A percentile compares a stretch with the other conserved stretches of the same genome.
These are phyloP conservation scores for Plasmodiophora brassicae DNA, from an alignment of 208 protist genomes.

Conservation along the genomic window DNA sequence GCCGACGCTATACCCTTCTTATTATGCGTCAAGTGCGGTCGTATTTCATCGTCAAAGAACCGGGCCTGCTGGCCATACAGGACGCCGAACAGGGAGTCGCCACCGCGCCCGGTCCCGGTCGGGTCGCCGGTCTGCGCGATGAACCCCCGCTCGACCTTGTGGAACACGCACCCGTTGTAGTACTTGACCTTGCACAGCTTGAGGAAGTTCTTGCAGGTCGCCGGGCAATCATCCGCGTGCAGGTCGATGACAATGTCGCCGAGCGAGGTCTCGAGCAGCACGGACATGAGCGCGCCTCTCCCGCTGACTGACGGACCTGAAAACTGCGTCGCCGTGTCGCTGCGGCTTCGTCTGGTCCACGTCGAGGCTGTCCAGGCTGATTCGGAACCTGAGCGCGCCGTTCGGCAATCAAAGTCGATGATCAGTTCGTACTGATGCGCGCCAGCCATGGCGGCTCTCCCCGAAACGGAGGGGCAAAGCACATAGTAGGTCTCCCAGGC, in stretches of 20 bases:
- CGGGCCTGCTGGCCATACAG: slow-evolving; percentile 60
- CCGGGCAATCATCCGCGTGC: slow-evolving; percentile 68
- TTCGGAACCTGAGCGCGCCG: too few relatives aligned
- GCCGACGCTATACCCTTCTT: neutral
- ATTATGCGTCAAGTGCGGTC: neutral
- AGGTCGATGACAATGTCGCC: slow-evolving; percentile 81
- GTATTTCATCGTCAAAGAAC: slow-evolving; percentile 20
- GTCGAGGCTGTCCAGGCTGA: too few relatives aligned
- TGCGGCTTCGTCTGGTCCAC: too few relatives aligned
- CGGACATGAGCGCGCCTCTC: slow-evolving; percentile 61
- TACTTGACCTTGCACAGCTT: slow-evolving; percentile 90
- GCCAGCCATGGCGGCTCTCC: too few relatives aligned
- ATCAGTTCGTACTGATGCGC: too few relatives aligned
- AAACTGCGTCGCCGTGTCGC: too few relatives aligned
- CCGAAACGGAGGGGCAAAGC: too few relatives aligned
- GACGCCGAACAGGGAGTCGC: slow-evolving; percentile 62
- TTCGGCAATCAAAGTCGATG: too few relatives aligned
- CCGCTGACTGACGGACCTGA: too few relatives aligned
- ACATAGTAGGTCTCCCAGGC: too few relatives aligned
- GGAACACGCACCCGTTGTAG: slow-evolving; percentile 78
- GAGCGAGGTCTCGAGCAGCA: slow-evolving; percentile 76
- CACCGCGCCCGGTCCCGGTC: slow-evolving; percentile 64
- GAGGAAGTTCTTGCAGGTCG: slow-evolving; percentile 74
- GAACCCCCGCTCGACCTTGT: slow-evolving; percentile 73
- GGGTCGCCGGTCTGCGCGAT: slow-evolving; percentile 74